Base-by-base conservation (phyloP, 306 rosid genomes). In the Trichosanthes cucumerina region DNA sequence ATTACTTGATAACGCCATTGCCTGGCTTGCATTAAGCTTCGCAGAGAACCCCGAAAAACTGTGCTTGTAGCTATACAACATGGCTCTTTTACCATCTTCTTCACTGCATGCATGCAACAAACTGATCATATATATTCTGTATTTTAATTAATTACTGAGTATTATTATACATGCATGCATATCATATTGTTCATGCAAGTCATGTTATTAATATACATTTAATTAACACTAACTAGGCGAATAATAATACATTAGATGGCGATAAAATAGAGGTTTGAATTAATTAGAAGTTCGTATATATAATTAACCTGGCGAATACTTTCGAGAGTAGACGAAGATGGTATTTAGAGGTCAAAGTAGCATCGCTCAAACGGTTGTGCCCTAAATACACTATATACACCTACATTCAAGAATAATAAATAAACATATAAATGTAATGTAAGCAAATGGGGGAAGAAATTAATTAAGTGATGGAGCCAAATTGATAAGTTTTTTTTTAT, bases 11-110 rank as follows among this genome's bases (percentile, higher is more conserved):
- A 89, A 86, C 33, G 85, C 52, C 68, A 66, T 65, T 38, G 87
- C 90, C 78, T 89, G 92, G 54, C 81, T 85, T 75, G 89, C 77
- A 82, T 83, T 82, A 77, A 89, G 88, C 88, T 81, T 82, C 28
- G 90, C 92, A 2, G 92, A 86, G 79, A 88, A 87, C 71, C 92
- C 92, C 19, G 92, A 89, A 84, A 89, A 81, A 56, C 87, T 82
- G 64, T 82, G 81, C 80, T 83, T 87, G 89, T 89, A 89, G 82
- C 89, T 89, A 73, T 89, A 87, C 60, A 89, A 80, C 86, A 89
- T 83, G 75, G 90, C 83, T 57, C 54, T 56, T 34, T 82, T 73
- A 19, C 88, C 89, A 70, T 85, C 92, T 80, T 86, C 86, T 79
- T 83, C 83, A 78, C 92, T 63, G 70, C 70, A 57, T 88, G 78